These are phyloP conservation scores for Nymphaea colorata DNA, from an alignment of 164 flowering plant genomes.

Conservation along the genomic window DNA sequence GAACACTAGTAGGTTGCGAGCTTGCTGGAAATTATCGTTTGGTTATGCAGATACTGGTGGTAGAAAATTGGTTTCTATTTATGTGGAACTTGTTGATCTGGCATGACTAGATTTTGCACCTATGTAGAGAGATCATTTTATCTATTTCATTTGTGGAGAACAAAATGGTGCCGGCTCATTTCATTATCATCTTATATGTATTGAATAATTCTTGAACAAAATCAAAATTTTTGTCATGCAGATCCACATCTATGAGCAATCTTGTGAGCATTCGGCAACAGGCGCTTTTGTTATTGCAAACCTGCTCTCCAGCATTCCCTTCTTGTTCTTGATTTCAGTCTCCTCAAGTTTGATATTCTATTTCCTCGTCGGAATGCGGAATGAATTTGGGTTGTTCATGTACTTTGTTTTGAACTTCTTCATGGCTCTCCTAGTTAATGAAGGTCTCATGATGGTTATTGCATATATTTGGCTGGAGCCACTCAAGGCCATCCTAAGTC, in stretches of 20 bases:
- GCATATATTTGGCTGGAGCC: slow-evolving; percentile 52
- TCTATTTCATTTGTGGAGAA: too few species aligned
- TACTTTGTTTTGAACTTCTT: slow-evolving; percentile 88
- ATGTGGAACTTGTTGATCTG: too few species aligned
- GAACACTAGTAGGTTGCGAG: too few species aligned
- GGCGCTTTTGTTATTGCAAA: slow-evolving; percentile 76
- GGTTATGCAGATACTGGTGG: too few species aligned
- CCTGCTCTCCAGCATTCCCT: slow-evolving; percentile 84
- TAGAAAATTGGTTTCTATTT: too few species aligned
- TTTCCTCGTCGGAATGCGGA: slow-evolving; percentile 72
- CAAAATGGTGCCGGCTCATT: too few species aligned
- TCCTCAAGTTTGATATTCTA: slow-evolving; percentile 87
- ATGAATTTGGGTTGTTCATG: slow-evolving; percentile 90
- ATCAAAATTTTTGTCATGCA: slow-evolving; percentile 13
- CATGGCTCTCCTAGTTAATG: slow-evolving; percentile 81
- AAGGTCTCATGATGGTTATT: slow-evolving; percentile 70
- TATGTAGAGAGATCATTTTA: too few species aligned
- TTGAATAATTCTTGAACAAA: too few species aligned
- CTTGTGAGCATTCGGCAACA: slow-evolving; percentile 77
- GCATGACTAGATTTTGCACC: too few species aligned
- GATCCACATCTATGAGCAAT: slow-evolving; percentile 65
- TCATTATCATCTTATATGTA: too few species aligned
- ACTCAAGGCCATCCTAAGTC: slow-evolving; percentile 57
- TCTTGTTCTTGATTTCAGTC: slow-evolving; percentile 83
- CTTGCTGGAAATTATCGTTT: too few species aligned